Conservation (phyloP, 306 rosid genomes). For the Prunus armeniaca region DNA sequence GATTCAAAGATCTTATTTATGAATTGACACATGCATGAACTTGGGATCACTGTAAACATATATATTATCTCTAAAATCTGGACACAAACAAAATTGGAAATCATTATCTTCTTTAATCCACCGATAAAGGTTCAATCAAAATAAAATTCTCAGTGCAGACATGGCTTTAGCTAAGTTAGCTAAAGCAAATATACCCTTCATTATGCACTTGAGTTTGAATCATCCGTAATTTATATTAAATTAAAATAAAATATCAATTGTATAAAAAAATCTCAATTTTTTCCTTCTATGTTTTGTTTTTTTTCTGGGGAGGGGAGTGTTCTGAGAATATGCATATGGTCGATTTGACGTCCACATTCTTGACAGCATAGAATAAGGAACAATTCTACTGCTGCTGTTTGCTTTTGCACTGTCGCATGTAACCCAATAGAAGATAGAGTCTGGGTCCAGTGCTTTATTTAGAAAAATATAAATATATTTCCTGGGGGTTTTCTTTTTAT, state of each 20-base stretch:
- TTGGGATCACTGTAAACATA: background rate
- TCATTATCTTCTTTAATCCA: no score
- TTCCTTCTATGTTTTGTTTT: background rate
- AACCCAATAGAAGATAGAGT: conserved; percentile 15
- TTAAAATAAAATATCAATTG: no score
- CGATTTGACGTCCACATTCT: conserved; percentile 19
- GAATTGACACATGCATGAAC: background rate
- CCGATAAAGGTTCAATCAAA: no score
- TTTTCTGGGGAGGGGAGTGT: background rate
- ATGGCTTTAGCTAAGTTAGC: no score
- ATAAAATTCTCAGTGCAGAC: no score
- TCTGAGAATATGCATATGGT: background rate
- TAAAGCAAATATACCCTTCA: no score
- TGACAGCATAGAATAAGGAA: background rate
- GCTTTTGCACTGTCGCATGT: background rate
- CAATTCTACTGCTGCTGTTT: background rate
- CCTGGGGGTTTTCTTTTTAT: background rate
- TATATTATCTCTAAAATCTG: background rate
- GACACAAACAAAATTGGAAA: no score
- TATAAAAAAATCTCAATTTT: no score
- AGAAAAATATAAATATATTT: background rate
- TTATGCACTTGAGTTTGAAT: no score
- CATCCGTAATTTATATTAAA: fast-evolving
- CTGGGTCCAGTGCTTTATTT: conserved; percentile 5
- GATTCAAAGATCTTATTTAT: background rate